Percentiles rank a stretch among this genome's conserved stretches.
Evolutionary conservation across 2,329 filamentous ascomycete genomes (phyloP).

Genomic region (Fusarium ambrosium): DNA sequence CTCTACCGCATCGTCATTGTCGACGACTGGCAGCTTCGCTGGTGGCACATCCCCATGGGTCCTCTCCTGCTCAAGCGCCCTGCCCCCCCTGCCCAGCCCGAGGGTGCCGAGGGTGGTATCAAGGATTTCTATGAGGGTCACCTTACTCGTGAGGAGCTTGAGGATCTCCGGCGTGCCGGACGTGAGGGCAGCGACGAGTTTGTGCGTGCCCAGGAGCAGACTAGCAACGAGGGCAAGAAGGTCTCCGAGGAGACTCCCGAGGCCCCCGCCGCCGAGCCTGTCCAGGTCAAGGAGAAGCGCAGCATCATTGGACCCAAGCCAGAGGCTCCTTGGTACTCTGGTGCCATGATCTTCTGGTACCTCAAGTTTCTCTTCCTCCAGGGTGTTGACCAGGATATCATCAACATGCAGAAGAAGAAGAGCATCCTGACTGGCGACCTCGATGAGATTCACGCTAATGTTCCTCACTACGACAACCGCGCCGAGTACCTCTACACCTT

Average conservation of each 20-base stretch:
- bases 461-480: constrained; percentile 70
- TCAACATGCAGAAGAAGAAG: constrained; percentile 55
- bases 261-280: constrained; percentile 5
- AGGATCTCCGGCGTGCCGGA: constrained; percentile 54
- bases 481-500: constrained; percentile 72
- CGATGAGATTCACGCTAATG: constrained; percentile 68
- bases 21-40: constrained; percentile 72
- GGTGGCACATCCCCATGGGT: constrained; percentile 67
- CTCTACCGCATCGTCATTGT: constrained; percentile 69
- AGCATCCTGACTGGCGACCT: constrained; percentile 66
- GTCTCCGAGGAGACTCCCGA: constrained; percentile 13
- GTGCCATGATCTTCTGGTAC: constrained; percentile 37
- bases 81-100: constrained; percentile 68
- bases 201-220: constrained; percentile 38
- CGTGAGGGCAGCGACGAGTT: constrained; percentile 39
- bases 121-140: constrained; percentile 70
- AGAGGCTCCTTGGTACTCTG: constrained; percentile 13
- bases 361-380: constrained; percentile 44
- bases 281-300: constrained; percentile 28
- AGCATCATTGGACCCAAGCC: constrained; percentile 42
- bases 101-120: constrained; percentile 71
- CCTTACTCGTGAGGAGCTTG: constrained; percentile 65
- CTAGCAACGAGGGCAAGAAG: constrained; percentile 42
- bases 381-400: constrained; percentile 47
- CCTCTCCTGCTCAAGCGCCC: constrained; percentile 64